Evolutionary conservation across 2,329 filamentous ascomycete species (phyloP).

Genomic region (Sordariomycetes sp.): DNA sequence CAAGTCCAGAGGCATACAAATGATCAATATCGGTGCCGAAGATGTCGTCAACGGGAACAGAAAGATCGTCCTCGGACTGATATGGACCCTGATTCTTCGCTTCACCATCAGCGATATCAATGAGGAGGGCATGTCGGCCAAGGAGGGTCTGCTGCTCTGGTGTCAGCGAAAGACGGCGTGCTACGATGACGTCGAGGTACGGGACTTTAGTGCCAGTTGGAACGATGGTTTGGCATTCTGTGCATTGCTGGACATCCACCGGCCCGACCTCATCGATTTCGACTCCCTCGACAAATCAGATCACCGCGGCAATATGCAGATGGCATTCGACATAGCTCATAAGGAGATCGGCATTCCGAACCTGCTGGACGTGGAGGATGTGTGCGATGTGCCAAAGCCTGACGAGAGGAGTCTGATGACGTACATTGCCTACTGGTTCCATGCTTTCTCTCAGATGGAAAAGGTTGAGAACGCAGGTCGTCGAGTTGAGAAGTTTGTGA

Average conservation of each 20-base stretch:
- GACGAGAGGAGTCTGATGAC: constrained; percentile 98
- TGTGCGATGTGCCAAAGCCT: constrained; percentile 90
- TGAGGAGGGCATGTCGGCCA: constrained; percentile 93
- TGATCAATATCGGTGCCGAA: constrained; percentile 97
- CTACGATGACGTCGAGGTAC: constrained; percentile 92
- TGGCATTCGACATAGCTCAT: constrained; percentile 92
- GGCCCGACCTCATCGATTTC: constrained; percentile 94
- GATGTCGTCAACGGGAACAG: constrained; percentile 97
- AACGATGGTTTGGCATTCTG: constrained; percentile 97
- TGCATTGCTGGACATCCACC: constrained; percentile 90
- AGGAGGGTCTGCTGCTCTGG: constrained; percentile 91
- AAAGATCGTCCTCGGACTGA: constrained; percentile 93
- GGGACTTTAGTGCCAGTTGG: constrained; percentile 94
- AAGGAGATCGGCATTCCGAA: constrained; percentile 97
- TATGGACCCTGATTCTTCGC: constrained; percentile 95
- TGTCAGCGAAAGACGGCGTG: constrained; percentile 98
- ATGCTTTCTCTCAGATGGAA: constrained; percentile 98
- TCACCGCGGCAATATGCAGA: constrained; percentile 93
- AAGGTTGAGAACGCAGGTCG: constrained; percentile 95
- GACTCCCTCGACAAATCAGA: constrained; percentile 90
- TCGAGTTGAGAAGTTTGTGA: constrained; percentile 95
- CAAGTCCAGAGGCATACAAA: constrained; percentile 81
- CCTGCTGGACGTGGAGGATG: constrained; percentile 93
- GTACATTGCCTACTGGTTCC: constrained; percentile 99
- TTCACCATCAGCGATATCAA: constrained; percentile 99